Evolutionary conservation across 129 eudicot genomes (phyloP).

Genomic region (Ambrosia artemisiifolia): DNA sequence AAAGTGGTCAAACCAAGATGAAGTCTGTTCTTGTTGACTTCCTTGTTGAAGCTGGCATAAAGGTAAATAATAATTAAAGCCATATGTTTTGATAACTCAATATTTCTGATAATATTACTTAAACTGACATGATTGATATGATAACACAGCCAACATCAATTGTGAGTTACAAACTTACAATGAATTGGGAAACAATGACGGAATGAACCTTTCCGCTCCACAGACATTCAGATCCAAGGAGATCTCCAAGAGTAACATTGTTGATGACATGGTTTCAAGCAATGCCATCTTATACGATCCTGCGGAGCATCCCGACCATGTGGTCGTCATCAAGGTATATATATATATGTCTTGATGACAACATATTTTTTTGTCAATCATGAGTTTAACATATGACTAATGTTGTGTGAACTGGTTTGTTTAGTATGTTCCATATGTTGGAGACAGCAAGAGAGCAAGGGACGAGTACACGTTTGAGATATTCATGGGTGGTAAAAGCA

Average conservation of each 20-base stretch:
- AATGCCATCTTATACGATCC: constrained; percentile 91
- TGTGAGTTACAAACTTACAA: constrained; percentile 99
- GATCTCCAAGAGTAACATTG: constrained; percentile 93
- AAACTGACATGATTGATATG: neutral
- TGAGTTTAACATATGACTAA: neutral
- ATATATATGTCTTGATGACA: neutral
- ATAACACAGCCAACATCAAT: constrained; percentile 85
- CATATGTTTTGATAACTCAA: neutral
- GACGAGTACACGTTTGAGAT: constrained; percentile 97
- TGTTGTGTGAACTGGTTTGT: neutral
- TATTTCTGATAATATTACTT: neutral
- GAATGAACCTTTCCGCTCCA: constrained; percentile 98
- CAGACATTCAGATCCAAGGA: constrained; percentile 98
- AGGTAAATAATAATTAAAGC: constrained; percentile 43
- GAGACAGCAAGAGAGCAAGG: constrained; percentile 97
- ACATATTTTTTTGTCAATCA: neutral
- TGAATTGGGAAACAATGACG: constrained; percentile 96
- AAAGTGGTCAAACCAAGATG: constrained; percentile 99
- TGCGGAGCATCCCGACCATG: constrained; percentile 99
- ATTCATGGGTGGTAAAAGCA: constrained; percentile 91
- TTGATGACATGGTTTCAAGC: constrained; percentile 98
- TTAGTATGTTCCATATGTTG: constrained; percentile 94
- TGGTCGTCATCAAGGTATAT: constrained; percentile 98
- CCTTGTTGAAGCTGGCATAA: constrained; percentile 99
- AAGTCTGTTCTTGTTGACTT: constrained; percentile 97